phyloP scores from a whole-genome alignment of 108 stramenopile species.

The Schizochytrium sp. region DNA sequence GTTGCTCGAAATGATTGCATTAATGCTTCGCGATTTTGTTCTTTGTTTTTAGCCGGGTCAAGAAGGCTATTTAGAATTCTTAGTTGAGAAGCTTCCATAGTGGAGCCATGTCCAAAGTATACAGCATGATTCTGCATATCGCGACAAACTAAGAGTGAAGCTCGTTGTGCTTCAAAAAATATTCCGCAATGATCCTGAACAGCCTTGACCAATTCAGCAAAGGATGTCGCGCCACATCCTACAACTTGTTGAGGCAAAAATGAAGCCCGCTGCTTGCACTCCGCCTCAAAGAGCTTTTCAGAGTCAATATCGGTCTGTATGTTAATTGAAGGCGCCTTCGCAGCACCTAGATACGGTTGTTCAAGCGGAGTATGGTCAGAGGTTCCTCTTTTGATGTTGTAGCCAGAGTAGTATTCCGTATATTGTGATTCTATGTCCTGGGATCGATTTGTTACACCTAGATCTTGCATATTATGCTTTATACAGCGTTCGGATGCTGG shows the following conservation, averaged over 20 bases:
- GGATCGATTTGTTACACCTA: too few relatives aligned
- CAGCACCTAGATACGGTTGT: too few relatives aligned
- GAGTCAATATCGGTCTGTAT: neutral
- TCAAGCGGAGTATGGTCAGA: too few relatives aligned
- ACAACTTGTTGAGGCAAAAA: neutral
- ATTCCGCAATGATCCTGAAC: neutral
- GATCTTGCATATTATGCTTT: too few relatives aligned
- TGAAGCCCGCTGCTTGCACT: conserved; percentile 25
- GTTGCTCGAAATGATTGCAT: neutral
- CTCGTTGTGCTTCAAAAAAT: neutral
- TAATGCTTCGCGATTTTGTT: neutral
- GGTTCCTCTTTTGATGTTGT: too few relatives aligned
- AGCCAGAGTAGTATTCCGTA: too few relatives aligned
- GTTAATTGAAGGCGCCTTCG: too few relatives aligned
- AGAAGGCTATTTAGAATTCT: neutral
- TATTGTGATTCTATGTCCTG: too few relatives aligned
- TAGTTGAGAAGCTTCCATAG: neutral
- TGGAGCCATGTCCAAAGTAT: neutral
- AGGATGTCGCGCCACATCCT: neutral
- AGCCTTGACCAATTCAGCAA: neutral
- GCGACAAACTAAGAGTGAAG: neutral
- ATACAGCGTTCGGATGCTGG: too few relatives aligned
- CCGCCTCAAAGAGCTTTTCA: neutral
- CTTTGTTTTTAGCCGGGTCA: neutral
- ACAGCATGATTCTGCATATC: neutral